Base-by-base conservation (phyloP, 371 early-diverging fungal species). In the Syncephalis plumigaleata region DNA sequence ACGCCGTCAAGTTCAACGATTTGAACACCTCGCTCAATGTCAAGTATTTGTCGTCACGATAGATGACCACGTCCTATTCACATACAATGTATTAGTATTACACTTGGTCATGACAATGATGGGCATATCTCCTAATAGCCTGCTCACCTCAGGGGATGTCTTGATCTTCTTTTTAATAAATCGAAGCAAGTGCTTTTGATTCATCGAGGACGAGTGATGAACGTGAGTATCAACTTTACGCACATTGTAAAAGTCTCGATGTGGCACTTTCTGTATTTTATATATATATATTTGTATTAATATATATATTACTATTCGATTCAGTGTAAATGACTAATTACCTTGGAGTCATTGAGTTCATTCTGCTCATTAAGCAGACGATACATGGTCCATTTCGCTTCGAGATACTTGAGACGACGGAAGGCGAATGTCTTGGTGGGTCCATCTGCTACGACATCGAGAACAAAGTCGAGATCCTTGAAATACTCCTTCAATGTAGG, bases 171-270 rank as follows among this genome's bases (percentile, higher is more conserved):
- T 66, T 63, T 98, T 98, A 62, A 98, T 97, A 54, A 95, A 98
- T 24, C 96, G 87, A 21, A 98, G 63, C 49, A 98, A 57, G 60
- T 97, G 97, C 69, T 98, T 98, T 59, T 92, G 91, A 64, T 98
- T 98, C 96, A 98, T 97, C 52, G 91, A 90, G 11, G 91, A 79
- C 2, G 91, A 83, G 57, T 93, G 85, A 53, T 98, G 98, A 37
- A 98, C 84, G 73, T 98, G 98, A 22, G 95, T 96, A 65, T 98
- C 98, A 22, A 94, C 97, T 59, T 98, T 98, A 47, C 97, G 82
- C 20, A 97, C 95, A 53, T 96, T 98, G 69, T 98, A 98, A 54
- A 97, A 93, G 60, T 98, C 98, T 53, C 95, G 72, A 56, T 94
- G 95, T 1, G 95, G 92, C 13, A 91, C 91, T 21, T 75, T 56